These are phyloP conservation scores for Thelonectria rubi DNA, from an alignment of 2,329 filamentous ascomycete species.

Conservation along the genomic window DNA sequence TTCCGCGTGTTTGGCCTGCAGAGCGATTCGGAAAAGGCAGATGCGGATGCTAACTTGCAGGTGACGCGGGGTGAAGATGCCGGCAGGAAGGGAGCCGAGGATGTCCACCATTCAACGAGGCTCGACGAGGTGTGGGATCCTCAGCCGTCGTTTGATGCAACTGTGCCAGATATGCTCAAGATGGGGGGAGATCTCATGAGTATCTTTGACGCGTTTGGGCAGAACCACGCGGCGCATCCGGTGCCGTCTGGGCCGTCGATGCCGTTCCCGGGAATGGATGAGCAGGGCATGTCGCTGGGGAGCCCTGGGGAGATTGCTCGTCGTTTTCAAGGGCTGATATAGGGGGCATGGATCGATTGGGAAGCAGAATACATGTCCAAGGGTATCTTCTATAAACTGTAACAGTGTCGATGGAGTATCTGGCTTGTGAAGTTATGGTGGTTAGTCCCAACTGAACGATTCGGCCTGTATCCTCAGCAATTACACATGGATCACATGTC, in stretches of 20 bases:
- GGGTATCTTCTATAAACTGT: background rate
- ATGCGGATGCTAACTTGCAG: background rate
- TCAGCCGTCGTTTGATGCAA: conserved; percentile 6
- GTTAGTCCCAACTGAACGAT: no score
- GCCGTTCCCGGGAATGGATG: conserved; percentile 30
- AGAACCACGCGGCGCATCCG: conserved; percentile 29
- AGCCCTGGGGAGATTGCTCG: conserved; percentile 42
- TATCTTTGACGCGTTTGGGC: conserved; percentile 49
- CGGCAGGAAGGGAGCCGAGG: background rate
- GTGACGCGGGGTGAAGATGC: background rate
- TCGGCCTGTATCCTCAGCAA: no score
- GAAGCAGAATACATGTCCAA: background rate
- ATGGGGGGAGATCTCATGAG: conserved; percentile 48
- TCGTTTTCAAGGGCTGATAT: conserved; percentile 46
- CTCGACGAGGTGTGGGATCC: conserved; percentile 15
- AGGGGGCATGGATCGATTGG: background rate
- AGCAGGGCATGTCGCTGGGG: conserved; percentile 12
- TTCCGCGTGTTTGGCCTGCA: conserved; percentile 42
- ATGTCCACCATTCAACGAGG: background rate
- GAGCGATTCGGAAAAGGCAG: conserved; percentile 21
- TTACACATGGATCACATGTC: no score
- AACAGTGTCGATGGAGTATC: background rate
- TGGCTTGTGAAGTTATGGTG: no score
- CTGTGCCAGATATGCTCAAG: conserved; percentile 45
- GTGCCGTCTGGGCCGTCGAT: conserved; percentile 20